Conservation (phyloP, 1,284 basidiomycete genomes). For the Trichosporon faecale region DNA sequence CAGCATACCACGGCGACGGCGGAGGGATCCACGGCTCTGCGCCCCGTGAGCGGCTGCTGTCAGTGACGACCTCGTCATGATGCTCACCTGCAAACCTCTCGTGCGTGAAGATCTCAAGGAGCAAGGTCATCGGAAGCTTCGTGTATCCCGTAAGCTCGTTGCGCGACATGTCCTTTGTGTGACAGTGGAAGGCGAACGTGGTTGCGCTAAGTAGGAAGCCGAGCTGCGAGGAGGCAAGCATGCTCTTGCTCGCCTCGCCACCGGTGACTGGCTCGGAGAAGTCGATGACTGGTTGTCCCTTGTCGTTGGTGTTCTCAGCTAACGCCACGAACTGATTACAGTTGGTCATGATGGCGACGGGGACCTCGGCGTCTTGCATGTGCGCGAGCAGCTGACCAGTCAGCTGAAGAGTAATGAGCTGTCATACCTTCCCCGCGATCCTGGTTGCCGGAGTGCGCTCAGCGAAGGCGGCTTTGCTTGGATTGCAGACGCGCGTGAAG, state of each 20-base stretch:
- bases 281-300: background rate
- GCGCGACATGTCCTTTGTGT: background rate
- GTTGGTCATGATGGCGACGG: constrained; percentile 17
- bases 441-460: background rate
- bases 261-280: constrained; percentile 15
- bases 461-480: background rate
- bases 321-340: constrained; percentile 19
- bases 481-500: background rate
- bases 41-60: background rate
- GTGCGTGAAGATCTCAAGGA: constrained; percentile 6
- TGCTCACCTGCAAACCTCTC: constrained; percentile 17
- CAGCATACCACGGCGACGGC: constrained; percentile 15
- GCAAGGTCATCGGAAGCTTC: background rate
- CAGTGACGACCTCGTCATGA: background rate
- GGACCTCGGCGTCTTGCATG: constrained; percentile 1
- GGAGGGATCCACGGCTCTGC: background rate
- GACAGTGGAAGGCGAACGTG: constrained; percentile 5
- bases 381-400: background rate
- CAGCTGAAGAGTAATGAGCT: background rate
- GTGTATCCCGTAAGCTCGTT: background rate
- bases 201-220: constrained; percentile 18
- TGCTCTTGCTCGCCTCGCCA: background rate
- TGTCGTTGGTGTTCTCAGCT: background rate
- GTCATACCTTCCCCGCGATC: constrained; percentile 5
- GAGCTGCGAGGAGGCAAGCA: constrained; percentile 15